Evolutionary conservation across 1,139 yeast species (phyloP).

Genomic region (Blastobotrys ciferrii): DNA sequence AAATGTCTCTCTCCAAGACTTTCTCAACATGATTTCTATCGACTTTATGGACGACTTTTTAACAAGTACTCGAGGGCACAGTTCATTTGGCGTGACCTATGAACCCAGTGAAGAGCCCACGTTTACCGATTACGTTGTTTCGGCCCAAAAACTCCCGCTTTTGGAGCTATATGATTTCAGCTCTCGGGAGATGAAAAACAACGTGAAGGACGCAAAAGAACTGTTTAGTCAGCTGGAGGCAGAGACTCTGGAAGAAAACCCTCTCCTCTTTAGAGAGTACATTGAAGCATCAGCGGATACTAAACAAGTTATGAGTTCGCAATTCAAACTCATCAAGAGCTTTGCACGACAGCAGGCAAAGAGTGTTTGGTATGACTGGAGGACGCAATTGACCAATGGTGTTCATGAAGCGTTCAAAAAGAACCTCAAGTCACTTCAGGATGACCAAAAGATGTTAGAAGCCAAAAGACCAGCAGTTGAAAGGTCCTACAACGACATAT

Average conservation of each 20-base stretch:
- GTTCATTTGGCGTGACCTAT: conserved; percentile 28
- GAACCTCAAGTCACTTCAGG: conserved; percentile 26
- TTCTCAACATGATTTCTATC: conserved; percentile 32
- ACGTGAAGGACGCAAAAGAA: conserved; percentile 45
- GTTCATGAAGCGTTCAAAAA: conserved; percentile 42
- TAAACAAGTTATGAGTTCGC: conserved; percentile 44
- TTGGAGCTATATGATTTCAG: conserved; percentile 39
- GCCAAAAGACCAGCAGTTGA: conserved; percentile 30
- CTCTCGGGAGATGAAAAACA: conserved; percentile 51
- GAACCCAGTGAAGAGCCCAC: conserved; percentile 24
- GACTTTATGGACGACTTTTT: conserved; percentile 37
- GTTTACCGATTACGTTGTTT: conserved; percentile 28
- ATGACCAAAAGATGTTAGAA: conserved; percentile 23
- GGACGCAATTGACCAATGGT: conserved; percentile 46
- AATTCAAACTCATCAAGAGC: conserved; percentile 50
- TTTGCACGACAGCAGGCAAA: conserved; percentile 51
- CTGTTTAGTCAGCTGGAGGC: conserved; percentile 46
- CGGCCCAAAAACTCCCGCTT: conserved; percentile 32
- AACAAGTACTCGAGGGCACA: conserved; percentile 30
- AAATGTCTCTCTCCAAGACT: conserved; percentile 31
- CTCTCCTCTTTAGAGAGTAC: conserved; percentile 49
- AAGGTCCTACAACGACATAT: conserved; percentile 34
- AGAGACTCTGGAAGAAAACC: conserved; percentile 47
- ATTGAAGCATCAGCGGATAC: conserved; percentile 42
- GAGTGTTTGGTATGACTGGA: conserved; percentile 59